Evolutionary conservation across 2,329 filamentous ascomycete genomes (phyloP).

Genomic region (Verticillium zaregamsianum): DNA sequence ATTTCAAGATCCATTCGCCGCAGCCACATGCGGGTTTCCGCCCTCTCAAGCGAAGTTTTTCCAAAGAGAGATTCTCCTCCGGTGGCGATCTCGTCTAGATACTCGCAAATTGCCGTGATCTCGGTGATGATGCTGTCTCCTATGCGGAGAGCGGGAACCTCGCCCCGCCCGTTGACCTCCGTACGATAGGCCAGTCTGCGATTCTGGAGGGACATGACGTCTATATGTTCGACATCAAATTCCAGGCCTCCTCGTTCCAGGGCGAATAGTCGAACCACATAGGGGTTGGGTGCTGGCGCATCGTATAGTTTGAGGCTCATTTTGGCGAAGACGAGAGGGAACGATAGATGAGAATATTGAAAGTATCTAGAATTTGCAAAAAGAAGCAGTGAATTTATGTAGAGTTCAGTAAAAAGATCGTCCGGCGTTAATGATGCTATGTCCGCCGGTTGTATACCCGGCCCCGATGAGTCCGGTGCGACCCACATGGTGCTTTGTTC

Average conservation of each 20-base stretch:
- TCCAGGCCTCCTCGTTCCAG: conserved; percentile 10
- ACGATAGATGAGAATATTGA: too few relatives aligned
- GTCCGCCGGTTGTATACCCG: too few relatives aligned
- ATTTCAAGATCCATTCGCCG: conserved; percentile 6
- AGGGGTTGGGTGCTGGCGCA: conserved; percentile 5
- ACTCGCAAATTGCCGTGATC: conserved; percentile 7
- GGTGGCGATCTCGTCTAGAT: conserved; percentile 4
- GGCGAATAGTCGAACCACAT: conserved; percentile 11
- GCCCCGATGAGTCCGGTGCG: too few relatives aligned
- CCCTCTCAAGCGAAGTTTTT: not conserved
- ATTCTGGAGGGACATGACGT: conserved; percentile 12
- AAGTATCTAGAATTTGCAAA: too few relatives aligned
- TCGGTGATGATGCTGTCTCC: conserved; percentile 3
- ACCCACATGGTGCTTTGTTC: too few relatives aligned
- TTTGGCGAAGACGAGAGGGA: not conserved
- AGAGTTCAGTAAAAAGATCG: too few relatives aligned
- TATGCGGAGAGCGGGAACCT: conserved; percentile 1
- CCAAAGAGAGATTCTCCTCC: conserved; percentile 2
- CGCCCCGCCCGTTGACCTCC: conserved; percentile 8
- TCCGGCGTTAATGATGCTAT: too few relatives aligned
- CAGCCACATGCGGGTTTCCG: conserved; percentile 7
- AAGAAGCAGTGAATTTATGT: too few relatives aligned
- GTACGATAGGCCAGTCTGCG: conserved; percentile 7
- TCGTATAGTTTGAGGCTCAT: conserved; percentile 8
- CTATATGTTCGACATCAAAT: conserved; percentile 6